These are phyloP conservation scores for Bruguiera hainesii DNA, from an alignment of 441 rosid genomes.

Conservation along the genomic window DNA sequence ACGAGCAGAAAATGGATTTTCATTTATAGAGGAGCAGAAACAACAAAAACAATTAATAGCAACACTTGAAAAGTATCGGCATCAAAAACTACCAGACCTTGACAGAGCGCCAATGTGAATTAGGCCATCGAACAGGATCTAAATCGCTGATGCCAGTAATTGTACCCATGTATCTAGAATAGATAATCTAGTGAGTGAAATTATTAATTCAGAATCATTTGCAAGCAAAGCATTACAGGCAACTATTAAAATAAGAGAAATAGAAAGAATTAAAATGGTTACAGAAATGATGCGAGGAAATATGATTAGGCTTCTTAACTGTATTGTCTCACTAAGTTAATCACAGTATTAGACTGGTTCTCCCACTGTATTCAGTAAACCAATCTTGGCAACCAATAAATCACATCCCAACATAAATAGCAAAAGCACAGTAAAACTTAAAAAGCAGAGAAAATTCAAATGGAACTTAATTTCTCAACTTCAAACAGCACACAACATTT, in stretches of 20 bases:
- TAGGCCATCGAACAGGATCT: slow-evolving; percentile 69
- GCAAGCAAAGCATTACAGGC: not conserved
- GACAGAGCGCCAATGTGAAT: slow-evolving; percentile 82
- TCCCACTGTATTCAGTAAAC: not conserved
- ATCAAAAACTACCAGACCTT: slow-evolving; percentile 41
- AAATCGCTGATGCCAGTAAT: slow-evolving; percentile 69
- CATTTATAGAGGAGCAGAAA: not conserved
- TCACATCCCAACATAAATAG: not conserved
- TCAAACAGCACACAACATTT: not conserved
- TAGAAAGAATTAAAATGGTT: too few relatives aligned
- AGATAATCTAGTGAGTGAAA: slow-evolving; percentile 1
- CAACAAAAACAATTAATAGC: not conserved
- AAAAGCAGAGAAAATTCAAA: not conserved
- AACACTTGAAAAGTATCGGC: not conserved
- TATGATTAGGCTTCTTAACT: too few relatives aligned
- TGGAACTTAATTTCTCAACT: not conserved
- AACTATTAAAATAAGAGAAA: not conserved
- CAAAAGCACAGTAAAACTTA: not conserved
- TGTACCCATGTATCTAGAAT: slow-evolving; percentile 79
- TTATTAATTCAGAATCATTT: not conserved
- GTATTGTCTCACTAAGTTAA: not conserved
- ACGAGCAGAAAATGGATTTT: slow-evolving; percentile 11
- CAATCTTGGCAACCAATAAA: not conserved
- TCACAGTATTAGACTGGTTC: too few relatives aligned
- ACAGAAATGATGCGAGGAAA: too few relatives aligned